Conservation (phyloP, 345 rosid species). For the Eucalyptus erythrocorys region DNA sequence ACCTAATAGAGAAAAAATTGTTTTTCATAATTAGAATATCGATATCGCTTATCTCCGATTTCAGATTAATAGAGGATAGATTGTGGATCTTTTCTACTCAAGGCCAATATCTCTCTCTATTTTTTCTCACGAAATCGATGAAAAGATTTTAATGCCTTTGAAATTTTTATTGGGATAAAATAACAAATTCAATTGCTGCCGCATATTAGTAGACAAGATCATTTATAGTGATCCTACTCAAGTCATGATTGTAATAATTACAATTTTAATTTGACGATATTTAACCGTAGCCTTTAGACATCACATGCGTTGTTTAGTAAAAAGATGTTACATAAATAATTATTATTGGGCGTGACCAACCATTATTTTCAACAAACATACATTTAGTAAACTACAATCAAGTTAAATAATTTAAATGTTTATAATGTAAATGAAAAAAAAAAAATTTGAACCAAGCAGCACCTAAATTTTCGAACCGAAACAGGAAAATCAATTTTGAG, state of each 20-base stretch:
- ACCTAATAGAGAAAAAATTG: background rate
- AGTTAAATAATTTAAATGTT: background rate
- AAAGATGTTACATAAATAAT: background rate
- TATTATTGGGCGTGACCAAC: rapidly evolving
- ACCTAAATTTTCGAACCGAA: background rate
- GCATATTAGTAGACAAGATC: background rate
- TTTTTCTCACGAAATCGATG: background rate
- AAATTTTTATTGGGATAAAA: background rate
- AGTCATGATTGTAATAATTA: background rate
- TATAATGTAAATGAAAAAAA: background rate
- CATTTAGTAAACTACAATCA: background rate
- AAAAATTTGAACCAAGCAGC: background rate
- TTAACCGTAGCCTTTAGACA: rapidly evolving
- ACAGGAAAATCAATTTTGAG: background rate
- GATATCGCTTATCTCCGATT: background rate
- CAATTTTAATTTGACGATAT: background rate
- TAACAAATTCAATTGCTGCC: background rate
- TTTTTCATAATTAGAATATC: background rate
- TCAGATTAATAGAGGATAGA: background rate
- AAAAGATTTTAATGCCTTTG: background rate
- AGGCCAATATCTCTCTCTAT: background rate
- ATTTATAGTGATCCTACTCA: background rate
- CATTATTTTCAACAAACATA: background rate
- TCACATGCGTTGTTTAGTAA: background rate
- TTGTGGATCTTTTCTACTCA: background rate